These are phyloP conservation scores for Eurotiales sp. DNA, from an alignment of 2,329 filamentous ascomycete genomes.

Conservation along the genomic window DNA sequence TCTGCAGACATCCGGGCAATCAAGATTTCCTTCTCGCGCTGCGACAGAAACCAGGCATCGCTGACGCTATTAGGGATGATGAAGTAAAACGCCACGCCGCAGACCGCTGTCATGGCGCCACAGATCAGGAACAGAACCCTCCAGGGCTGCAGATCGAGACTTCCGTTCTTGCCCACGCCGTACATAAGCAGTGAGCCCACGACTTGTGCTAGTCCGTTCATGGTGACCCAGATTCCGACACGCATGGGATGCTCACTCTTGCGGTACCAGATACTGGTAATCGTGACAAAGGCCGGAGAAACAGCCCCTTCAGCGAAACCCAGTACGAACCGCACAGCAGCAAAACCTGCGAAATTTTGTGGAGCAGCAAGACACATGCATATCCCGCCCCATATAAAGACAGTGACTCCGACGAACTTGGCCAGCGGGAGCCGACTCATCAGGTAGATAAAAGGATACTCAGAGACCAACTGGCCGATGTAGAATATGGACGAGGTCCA, in stretches of 20 bases:
- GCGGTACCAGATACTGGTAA: conserved; percentile 43
- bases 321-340: conserved; percentile 40
- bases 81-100: conserved; percentile 45
- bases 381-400: conserved; percentile 44
- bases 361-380: conserved; percentile 46
- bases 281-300: conserved; percentile 45
- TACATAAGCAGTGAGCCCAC: conserved; percentile 49
- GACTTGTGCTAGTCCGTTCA: conserved; percentile 47
- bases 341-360: conserved; percentile 38
- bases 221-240: conserved; percentile 40
- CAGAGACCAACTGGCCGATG: conserved; percentile 44
- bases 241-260: conserved; percentile 35
- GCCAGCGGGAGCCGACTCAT: conserved; percentile 50
- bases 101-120: conserved; percentile 44
- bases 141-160: conserved; percentile 43
- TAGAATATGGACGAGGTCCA: conserved; percentile 41
- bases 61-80: conserved; percentile 46
- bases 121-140: conserved; percentile 49
- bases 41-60: conserved; percentile 49
- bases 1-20: conserved; percentile 35
- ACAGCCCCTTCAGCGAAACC: conserved; percentile 46
- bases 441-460: conserved; percentile 51
- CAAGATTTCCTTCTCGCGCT: conserved; percentile 42
- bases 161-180: conserved; percentile 44
- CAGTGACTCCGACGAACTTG: conserved; percentile 48